These are phyloP conservation scores for Neurospora sp. DNA, from an alignment of 495 filamentous ascomycete species.

Conservation along the genomic window DNA sequence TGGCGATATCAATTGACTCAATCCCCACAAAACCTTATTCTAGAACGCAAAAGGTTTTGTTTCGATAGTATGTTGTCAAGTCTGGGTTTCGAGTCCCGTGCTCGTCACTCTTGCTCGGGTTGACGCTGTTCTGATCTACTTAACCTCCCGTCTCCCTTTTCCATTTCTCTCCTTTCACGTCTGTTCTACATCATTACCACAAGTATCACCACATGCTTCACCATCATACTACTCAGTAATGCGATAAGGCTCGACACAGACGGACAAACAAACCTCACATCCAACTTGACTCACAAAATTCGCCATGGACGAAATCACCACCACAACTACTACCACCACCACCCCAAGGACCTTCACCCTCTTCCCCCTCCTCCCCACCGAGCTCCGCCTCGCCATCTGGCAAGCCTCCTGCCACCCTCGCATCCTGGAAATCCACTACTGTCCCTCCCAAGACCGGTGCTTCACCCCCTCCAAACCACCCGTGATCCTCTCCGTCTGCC, in stretches of 20 bases:
- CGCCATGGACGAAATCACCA: background rate
- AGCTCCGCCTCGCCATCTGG: constrained; percentile 44
- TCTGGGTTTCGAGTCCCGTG: background rate
- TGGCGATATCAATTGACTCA: background rate
- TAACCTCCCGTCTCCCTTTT: background rate
- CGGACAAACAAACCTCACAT: background rate
- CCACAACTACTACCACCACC: constrained; percentile 6
- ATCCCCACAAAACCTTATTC: background rate
- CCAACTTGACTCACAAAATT: background rate
- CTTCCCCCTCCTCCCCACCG: constrained; percentile 34
- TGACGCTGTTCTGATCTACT: background rate
- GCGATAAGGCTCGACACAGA: background rate
- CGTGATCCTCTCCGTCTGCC: constrained; percentile 28
- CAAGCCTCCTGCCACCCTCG: constrained; percentile 27
- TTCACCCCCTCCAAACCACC: constrained; percentile 29
- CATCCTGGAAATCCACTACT: constrained; percentile 33
- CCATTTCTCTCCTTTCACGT: background rate
- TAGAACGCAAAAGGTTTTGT: background rate
- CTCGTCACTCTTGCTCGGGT: background rate
- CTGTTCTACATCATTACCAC: background rate
- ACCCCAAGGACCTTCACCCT: constrained; percentile 21
- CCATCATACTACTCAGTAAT: background rate
- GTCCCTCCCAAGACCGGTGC: constrained; percentile 20
- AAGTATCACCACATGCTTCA: background rate
- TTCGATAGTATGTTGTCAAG: background rate